Conservation (phyloP, 1,284 basidiomycete genomes). For the Fomes fomentarius region DNA sequence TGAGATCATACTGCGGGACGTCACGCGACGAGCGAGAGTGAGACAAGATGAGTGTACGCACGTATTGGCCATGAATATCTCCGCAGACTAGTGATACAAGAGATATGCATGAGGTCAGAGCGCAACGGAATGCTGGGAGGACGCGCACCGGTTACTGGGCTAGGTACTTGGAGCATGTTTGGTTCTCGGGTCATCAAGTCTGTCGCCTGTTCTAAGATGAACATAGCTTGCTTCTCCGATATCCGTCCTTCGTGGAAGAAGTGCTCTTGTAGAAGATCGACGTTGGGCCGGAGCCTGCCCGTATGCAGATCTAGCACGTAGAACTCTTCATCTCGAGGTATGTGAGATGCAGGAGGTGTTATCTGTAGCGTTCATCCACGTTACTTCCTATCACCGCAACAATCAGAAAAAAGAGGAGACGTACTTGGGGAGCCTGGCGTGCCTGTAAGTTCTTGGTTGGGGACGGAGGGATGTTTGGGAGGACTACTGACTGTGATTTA, state of each 20-base stretch:
- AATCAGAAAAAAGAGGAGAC: neutral
- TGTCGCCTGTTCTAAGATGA: conserved; percentile 82
- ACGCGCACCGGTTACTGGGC: conserved; percentile 91
- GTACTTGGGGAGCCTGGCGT: conserved; percentile 26
- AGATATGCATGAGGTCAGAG: conserved; percentile 4
- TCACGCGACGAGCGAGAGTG: conserved; percentile 3
- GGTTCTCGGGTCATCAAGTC: conserved; percentile 80
- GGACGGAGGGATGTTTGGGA: conserved; percentile 16
- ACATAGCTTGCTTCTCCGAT: conserved; percentile 87
- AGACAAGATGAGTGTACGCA: conserved; percentile 46
- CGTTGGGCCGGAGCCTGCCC: conserved; percentile 69
- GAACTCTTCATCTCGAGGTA: conserved; percentile 41
- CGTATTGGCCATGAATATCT: conserved; percentile 99
- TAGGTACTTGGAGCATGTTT: conserved; percentile 86
- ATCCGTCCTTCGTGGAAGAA: conserved; percentile 91
- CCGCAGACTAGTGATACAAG: conserved; percentile 73
- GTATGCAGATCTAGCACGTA: conserved; percentile 33
- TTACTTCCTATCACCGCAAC: neutral
- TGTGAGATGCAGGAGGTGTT: conserved; percentile 33
- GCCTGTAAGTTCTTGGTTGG: conserved; percentile 25
- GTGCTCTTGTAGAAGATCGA: conserved; percentile 89
- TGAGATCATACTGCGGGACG: conserved; percentile 79
- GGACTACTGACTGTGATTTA: conserved; percentile 23
- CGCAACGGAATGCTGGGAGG: neutral
- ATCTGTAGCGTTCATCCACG: conserved; percentile 26